Conservation (phyloP, 805 yeast genomes). For the Diddensiella santjacobensis region DNA sequence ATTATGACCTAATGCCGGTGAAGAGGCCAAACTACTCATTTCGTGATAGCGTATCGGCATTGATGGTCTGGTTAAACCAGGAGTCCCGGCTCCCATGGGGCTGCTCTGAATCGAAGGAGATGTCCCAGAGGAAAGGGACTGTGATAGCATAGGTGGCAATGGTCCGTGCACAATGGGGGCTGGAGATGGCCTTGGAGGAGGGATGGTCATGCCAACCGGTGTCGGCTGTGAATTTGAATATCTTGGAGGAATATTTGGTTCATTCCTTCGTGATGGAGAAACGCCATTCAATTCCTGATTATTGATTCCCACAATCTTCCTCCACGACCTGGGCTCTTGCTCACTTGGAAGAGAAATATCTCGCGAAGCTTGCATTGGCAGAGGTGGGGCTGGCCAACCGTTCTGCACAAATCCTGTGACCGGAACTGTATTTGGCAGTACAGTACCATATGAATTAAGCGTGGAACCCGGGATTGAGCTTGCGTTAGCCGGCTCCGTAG, state of each 20-base stretch:
- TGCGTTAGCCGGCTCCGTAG: not conserved
- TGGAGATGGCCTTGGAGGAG: not conserved
- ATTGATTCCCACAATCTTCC: conserved; percentile 1
- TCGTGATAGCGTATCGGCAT: too few relatives aligned
- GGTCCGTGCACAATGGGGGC: not conserved
- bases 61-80: too few relatives aligned
- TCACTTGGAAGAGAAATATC: not conserved
- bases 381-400: not conserved
- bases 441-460: too few relatives aligned
- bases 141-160: not conserved
- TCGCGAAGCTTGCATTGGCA: not conserved
- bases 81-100: not conserved
- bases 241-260: too few relatives aligned
- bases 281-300: not conserved
- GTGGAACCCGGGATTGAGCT: too few relatives aligned
- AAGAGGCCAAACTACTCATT: too few relatives aligned
- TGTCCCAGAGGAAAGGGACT: not conserved
- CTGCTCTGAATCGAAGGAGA: not conserved
- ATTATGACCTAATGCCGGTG: too few relatives aligned
- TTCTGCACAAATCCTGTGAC: too few relatives aligned
- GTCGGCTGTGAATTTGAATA: too few relatives aligned
- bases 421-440: not conserved
- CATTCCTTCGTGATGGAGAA: too few relatives aligned
- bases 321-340: not conserved
- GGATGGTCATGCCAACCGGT: too few relatives aligned